Conservation (phyloP, 2,329 filamentous ascomycete genomes). For the Metarhizium robertsii region DNA sequence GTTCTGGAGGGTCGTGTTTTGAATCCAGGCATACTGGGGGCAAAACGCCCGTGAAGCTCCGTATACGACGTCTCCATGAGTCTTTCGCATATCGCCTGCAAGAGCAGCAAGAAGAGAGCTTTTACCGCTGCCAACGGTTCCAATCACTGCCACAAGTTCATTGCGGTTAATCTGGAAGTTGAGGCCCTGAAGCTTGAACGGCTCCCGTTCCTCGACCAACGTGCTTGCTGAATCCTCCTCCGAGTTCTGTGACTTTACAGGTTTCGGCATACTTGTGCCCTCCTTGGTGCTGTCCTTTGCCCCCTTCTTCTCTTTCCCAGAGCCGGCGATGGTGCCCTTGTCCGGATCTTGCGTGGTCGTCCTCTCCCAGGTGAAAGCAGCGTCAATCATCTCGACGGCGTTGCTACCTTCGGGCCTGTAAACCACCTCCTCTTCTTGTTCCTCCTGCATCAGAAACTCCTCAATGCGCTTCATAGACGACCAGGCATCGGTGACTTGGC, state of each 20-base stretch:
- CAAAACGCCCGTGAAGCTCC: conserved; percentile 82
- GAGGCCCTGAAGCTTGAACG: conserved; percentile 64
- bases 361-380: conserved; percentile 82
- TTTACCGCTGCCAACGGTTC: conserved; percentile 83
- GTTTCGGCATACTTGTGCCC: conserved; percentile 20
- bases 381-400: conserved; percentile 62
- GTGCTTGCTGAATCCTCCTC: conserved; percentile 44
- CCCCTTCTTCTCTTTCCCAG: conserved; percentile 29
- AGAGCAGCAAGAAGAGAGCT: conserved; percentile 80
- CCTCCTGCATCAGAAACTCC: conserved; percentile 79
- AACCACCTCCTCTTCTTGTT: conserved; percentile 62
- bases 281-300: conserved; percentile 21
- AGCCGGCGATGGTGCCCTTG: conserved; percentile 28
- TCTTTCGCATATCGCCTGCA: conserved; percentile 89
- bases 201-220: conserved; percentile 48
- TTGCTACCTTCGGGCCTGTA: conserved; percentile 48
- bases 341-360: conserved; percentile 46
- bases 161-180: conserved; percentile 61
- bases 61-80: conserved; percentile 60
- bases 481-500: conserved; percentile 83
- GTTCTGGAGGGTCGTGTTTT: conserved; percentile 76
- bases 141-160: conserved; percentile 78
- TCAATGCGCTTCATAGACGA: conserved; percentile 78
- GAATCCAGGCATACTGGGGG: conserved; percentile 96
- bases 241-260: conserved; percentile 22